Evolutionary conservation across 306 rosid genomes (phyloP).

Genomic region (Glycyrrhiza uralensis): DNA sequence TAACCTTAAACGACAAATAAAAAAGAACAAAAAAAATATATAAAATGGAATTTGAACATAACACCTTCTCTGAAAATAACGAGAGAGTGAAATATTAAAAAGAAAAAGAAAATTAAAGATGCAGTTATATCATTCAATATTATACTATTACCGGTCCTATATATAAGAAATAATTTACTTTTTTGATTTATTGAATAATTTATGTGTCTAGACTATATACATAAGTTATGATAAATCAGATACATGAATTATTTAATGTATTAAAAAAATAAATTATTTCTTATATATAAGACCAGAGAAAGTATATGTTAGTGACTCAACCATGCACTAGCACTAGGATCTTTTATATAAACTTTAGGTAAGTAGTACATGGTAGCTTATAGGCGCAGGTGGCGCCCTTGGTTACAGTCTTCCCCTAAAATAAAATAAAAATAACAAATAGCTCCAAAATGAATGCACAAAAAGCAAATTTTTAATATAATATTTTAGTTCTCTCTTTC

Average conservation of each 20-base stretch:
- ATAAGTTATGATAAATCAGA: too few species aligned
- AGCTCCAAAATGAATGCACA: background rate
- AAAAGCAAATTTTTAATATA: background rate
- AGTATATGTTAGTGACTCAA: background rate
- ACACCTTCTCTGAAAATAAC: background rate
- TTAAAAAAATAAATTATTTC: too few species aligned
- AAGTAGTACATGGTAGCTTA: constrained; percentile 21
- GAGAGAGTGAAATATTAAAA: too few species aligned
- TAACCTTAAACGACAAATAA: too few species aligned
- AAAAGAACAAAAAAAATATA: too few species aligned
- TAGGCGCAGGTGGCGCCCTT: background rate
- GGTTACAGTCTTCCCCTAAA: background rate
- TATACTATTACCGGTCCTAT: too few species aligned
- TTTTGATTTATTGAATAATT: too few species aligned
- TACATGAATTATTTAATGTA: too few species aligned
- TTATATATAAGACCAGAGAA: too few species aligned
- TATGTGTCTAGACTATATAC: too few species aligned
- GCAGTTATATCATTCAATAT: background rate
- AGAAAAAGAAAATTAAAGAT: background rate
- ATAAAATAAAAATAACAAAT: background rate
- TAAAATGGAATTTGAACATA: background rate
- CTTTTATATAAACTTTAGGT: background rate
- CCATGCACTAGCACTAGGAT: constrained; percentile 11
- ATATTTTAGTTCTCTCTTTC: constrained; percentile 2
- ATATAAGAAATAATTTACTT: too few species aligned